Evolutionary conservation across 495 filamentous ascomycete species (phyloP), one percentile per base, ranked within the genome.

Genomic region (Hypomontagnella submonticulosa): DNA sequence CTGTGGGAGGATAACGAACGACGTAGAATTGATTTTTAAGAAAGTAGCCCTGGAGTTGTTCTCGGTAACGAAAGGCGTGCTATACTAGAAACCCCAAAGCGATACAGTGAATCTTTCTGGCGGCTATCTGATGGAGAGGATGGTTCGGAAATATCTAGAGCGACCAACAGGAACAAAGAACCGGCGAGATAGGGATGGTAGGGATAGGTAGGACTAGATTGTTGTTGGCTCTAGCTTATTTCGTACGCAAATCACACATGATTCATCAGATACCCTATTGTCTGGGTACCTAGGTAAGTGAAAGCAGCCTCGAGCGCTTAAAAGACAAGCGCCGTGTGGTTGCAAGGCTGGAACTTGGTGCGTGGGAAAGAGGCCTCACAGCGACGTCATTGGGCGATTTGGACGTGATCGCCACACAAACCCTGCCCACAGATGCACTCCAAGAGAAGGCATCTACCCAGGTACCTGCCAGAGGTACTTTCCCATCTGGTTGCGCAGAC

Each of bases 301-400:
- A 54, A 56, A 53, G 42, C 20, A 52, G 36, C 48, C 61, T 53
- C 4, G 11, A 52, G 66, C 66, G 66, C 66, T 70, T 70, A 70
- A 32, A n/a, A 55, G 33, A 55, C 61, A 66, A 70, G 66, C 61
- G 66, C 66, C 59, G 56, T 66, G 41, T 70, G 66, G 66, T 64
- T 62, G 33, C 61, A 62, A 61, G 61, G 38, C 51, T 69, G 50
- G 60, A 53, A 63, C 43, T 50, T 57, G 44, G 30, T 48, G 20
- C 30, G 49, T 62, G 18, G 6, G 48, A 64, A 61, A 56, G 57
- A 70, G 66, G 61, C 61, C 66, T 70, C 61, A 40, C 44, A 32
- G 61, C 52, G 57, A 69, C 64, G 64, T 71, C 69, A 68, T 68
- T 71, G 64, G 64, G 38, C 18, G 38, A 20, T 61, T 66, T 44